phyloP scores from a whole-genome alignment of 345 rosid species.

The Draba incana region DNA sequence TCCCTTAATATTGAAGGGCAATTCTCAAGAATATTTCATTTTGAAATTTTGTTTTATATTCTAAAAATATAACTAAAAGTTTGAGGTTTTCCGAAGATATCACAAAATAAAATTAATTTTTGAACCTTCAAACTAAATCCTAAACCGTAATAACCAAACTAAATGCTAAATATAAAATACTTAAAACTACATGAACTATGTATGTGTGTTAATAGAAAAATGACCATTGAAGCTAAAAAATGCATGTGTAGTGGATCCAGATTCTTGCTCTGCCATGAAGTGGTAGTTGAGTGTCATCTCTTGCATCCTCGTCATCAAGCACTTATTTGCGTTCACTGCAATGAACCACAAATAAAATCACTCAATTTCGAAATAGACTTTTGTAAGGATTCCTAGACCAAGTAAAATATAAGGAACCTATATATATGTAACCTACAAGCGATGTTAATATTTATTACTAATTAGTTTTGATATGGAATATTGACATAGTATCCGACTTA shows the following conservation, averaged over 20 bases:
- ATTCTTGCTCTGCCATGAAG: slow-evolving; percentile 46
- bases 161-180: too few species aligned
- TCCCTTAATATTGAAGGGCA: neutral
- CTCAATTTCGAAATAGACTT: slow-evolving; percentile 1
- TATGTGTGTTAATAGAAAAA: neutral
- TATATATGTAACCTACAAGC: neutral
- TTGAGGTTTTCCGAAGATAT: too few species aligned
- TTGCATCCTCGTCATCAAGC: slow-evolving; percentile 46
- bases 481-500: neutral
- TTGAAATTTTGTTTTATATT: too few species aligned
- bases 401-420: neutral
- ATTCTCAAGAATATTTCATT: too few species aligned
- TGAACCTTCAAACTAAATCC: too few species aligned
- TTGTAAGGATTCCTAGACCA: neutral
- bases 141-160: too few species aligned
- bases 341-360: slow-evolving; percentile 18
- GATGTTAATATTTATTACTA: neutral
- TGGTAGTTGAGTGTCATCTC: slow-evolving; percentile 45
- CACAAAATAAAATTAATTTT: too few species aligned
- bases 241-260: slow-evolving; percentile 40
- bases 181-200: neutral
- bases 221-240: slow-evolving; percentile 46
- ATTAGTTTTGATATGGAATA: neutral
- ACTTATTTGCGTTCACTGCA: slow-evolving; percentile 42
- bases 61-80: too few species aligned